These are phyloP conservation scores for Pecoramyces ruminantium DNA, from an alignment of 192 early-diverging fungal species.

Conservation along the genomic window DNA sequence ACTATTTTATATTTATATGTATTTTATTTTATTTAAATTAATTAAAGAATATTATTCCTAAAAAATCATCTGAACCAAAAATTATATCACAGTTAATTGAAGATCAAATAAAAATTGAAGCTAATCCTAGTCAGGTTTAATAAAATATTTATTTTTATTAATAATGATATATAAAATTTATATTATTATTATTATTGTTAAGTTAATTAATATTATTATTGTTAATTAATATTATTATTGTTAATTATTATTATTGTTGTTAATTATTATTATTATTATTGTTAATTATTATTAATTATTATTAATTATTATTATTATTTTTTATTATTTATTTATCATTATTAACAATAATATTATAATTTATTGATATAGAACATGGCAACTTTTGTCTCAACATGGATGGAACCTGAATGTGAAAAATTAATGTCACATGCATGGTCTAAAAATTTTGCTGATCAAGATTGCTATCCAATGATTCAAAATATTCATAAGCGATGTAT, in stretches of 20 bases:
- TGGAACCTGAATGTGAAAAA: slow-evolving; percentile 66
- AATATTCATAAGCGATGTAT: slow-evolving; percentile 48
- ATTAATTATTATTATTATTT: too few species aligned
- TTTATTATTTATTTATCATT: too few species aligned
- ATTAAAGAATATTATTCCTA: slow-evolving; percentile 4
- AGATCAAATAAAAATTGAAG: slow-evolving; percentile 59
- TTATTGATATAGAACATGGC: not conserved
- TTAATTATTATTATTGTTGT: too few species aligned
- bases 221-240: slow-evolving; percentile 39
- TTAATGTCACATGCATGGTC: slow-evolving; percentile 54
- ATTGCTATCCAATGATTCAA: slow-evolving; percentile 51
- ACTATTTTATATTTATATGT: too few species aligned
- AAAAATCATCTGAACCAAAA: slow-evolving; percentile 20
- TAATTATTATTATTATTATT: too few species aligned
- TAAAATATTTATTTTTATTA: too few species aligned
- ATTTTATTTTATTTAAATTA: not conserved
- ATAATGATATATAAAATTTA: too few species aligned
- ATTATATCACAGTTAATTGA: slow-evolving; percentile 56
- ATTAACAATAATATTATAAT: not conserved
- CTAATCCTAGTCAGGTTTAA: slow-evolving; percentile 57
- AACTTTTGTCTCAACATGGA: slow-evolving; percentile 46
- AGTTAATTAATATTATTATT: too few species aligned
- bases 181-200: too few species aligned
- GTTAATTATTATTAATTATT: too few species aligned
- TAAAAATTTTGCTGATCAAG: slow-evolving; percentile 60